Evolutionary conservation across 202 grass and related monocot genomes (phyloP).

Genomic region (Zizania palustris): DNA sequence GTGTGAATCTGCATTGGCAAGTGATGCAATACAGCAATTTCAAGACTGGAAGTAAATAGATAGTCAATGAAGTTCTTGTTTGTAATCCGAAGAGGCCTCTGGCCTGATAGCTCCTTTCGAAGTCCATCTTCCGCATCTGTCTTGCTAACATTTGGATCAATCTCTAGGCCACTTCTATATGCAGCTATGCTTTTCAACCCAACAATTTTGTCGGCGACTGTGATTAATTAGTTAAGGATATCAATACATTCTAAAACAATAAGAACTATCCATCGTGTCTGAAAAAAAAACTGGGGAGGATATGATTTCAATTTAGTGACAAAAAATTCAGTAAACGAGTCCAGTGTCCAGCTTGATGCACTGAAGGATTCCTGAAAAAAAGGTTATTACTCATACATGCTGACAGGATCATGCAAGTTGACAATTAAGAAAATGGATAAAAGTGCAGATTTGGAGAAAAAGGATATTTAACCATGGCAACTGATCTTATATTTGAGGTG

Average conservation of each 20-base stretch:
- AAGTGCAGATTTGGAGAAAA: neutral
- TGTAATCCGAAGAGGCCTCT: slow-evolving; percentile 65
- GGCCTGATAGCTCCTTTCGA: slow-evolving; percentile 66
- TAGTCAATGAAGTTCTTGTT: slow-evolving; percentile 96
- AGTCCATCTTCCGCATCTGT: slow-evolving; percentile 83
- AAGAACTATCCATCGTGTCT: slow-evolving; percentile 10
- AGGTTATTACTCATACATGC: neutral
- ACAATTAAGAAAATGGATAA: neutral
- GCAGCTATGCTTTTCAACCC: slow-evolving; percentile 93
- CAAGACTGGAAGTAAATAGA: slow-evolving; percentile 79
- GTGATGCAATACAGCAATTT: slow-evolving; percentile 58
- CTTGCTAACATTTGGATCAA: slow-evolving; percentile 73
- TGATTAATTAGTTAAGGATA: slow-evolving; percentile 61
- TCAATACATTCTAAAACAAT: slow-evolving; percentile 29
- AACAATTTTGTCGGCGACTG: slow-evolving; percentile 72
- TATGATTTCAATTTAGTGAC: slow-evolving; percentile 84
- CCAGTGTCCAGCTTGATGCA: slow-evolving; percentile 72
- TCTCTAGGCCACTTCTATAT: slow-evolving; percentile 88
- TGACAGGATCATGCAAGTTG: slow-evolving; percentile 6
- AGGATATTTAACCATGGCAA: neutral
- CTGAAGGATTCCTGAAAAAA: slow-evolving; percentile 66
- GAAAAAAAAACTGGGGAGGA: slow-evolving; percentile 54
- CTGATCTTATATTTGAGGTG: slow-evolving; percentile 5
- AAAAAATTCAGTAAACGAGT: slow-evolving; percentile 79
- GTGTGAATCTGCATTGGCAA: slow-evolving; percentile 94